Evolutionary conservation across 78 protist species (phyloP).

Genomic region (Pigoraptor vietnamica): DNA sequence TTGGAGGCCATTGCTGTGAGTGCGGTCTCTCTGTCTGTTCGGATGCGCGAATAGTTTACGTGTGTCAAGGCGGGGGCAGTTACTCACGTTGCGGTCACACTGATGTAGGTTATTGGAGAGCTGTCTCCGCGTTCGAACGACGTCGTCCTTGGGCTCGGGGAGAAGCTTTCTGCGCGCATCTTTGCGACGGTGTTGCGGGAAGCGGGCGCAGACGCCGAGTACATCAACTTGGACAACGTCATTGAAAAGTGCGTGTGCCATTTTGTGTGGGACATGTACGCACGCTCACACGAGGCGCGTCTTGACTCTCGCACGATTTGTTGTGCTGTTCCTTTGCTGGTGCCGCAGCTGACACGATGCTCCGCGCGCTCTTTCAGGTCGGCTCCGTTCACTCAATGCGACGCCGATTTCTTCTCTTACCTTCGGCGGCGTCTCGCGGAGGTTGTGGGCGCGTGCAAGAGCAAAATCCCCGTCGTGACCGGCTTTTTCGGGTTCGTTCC

Average conservation of each 20-base stretch:
- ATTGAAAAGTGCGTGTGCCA: not conserved
- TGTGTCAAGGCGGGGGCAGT: no score
- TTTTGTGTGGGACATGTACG: not conserved
- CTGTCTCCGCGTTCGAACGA: not conserved
- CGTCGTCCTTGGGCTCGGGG: not conserved
- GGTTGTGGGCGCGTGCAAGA: not conserved
- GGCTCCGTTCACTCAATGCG: not conserved
- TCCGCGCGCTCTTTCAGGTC: not conserved
- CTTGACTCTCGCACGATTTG: no score
- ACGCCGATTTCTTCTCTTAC: not conserved
- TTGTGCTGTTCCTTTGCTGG: no score
- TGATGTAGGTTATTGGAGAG: slow-evolving; percentile 3
- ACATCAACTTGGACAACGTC: not conserved
- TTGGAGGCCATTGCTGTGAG: not conserved
- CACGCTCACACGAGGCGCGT: no score
- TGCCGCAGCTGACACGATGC: not conserved
- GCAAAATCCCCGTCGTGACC: not conserved
- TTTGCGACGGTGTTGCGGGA: not conserved
- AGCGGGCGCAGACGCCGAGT: not conserved
- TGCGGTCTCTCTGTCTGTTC: not conserved
- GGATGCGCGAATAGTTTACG: no score
- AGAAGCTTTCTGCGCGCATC: not conserved
- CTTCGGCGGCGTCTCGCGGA: not conserved
- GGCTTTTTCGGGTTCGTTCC: slow-evolving; percentile 33
- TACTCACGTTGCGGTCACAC: no score